Percentiles rank a stretch among this genome's conserved stretches.
Evolutionary conservation across 495 filamentous ascomycete genomes (phyloP).

Genomic region (Annulohypoxylon maeteangense): DNA sequence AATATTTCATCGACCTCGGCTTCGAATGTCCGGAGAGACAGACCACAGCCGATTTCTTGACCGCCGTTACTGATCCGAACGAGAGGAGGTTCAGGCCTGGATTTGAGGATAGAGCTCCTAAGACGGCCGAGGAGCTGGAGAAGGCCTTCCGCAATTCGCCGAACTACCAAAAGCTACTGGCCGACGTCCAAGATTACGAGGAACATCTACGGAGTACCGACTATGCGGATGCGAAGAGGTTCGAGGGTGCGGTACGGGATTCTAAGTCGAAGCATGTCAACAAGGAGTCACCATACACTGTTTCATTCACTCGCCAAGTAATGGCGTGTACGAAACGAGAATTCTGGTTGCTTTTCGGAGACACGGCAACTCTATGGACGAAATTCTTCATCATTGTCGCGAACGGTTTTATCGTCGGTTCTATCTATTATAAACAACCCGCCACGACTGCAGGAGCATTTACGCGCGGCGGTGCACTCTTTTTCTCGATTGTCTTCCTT

Average conservation of each 20-base stretch:
- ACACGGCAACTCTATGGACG: slow-evolving; percentile 76
- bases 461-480: slow-evolving; percentile 71
- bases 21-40: slow-evolving; percentile 66
- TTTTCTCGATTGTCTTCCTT: slow-evolving; percentile 80
- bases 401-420: slow-evolving; percentile 78
- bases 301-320: slow-evolving; percentile 75
- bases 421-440: slow-evolving; percentile 75
- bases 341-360: slow-evolving; percentile 79
- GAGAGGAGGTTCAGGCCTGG: slow-evolving; percentile 72
- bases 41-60: slow-evolving; percentile 79
- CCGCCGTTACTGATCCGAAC: slow-evolving; percentile 74
- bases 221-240: slow-evolving; percentile 72
- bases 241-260: slow-evolving; percentile 74
- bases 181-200: slow-evolving; percentile 63
- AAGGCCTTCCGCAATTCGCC: slow-evolving; percentile 68
- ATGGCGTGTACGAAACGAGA: slow-evolving; percentile 76
- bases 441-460: slow-evolving; percentile 74
- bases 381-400: slow-evolving; percentile 81
- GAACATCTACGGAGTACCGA: slow-evolving; percentile 55
- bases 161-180: slow-evolving; percentile 59
- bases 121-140: slow-evolving; percentile 78
- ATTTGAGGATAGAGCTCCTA: slow-evolving; percentile 72
- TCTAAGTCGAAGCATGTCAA: slow-evolving; percentile 73
- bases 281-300: slow-evolving; percentile 76
- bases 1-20: slow-evolving; percentile 72